Evolutionary conservation across 1,284 basidiomycete species (phyloP).

Genomic region (Malassezia caprae): DNA sequence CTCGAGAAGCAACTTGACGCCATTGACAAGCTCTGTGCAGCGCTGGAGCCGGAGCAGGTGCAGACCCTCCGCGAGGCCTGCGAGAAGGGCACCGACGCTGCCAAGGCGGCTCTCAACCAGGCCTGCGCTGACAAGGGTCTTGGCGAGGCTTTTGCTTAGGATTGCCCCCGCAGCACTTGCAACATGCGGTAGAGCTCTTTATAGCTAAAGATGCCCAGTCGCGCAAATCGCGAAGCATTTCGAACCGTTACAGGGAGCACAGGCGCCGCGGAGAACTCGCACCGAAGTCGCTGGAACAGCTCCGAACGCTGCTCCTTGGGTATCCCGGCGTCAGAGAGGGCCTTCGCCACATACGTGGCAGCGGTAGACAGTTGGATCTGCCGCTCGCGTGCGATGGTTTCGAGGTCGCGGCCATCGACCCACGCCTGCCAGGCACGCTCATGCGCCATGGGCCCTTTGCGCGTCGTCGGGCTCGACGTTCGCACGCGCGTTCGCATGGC

Average conservation of each 20-base stretch:
- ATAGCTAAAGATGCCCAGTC: conserved; percentile 5
- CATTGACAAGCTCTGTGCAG: conserved; percentile 53
- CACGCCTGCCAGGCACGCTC: conserved; percentile 18
- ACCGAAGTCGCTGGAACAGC: conserved; percentile 5
- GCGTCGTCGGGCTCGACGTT: background rate
- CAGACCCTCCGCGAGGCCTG: conserved; percentile 53
- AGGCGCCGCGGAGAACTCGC: background rate
- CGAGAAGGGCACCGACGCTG: conserved; percentile 37
- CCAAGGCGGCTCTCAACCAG: conserved; percentile 52
- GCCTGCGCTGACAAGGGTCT: conserved; percentile 50
- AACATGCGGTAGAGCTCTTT: conserved; percentile 5
- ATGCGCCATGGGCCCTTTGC: conserved; percentile 15
- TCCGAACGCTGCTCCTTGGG: background rate
- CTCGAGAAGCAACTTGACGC: conserved; percentile 55
- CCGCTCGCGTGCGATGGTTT: conserved; percentile 8
- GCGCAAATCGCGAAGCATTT: background rate
- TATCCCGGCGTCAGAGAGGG: conserved; percentile 7
- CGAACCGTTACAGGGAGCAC: background rate
- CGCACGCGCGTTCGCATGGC: background rate
- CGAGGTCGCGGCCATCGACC: conserved; percentile 15
- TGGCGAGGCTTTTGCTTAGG: conserved; percentile 35
- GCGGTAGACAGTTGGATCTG: conserved; percentile 18
- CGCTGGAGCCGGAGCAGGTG: conserved; percentile 53
- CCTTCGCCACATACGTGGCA: conserved; percentile 17
- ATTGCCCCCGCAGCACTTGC: background rate